Evolutionary conservation across 106 monocot genomes (phyloP).

Genomic region (Alisma plantagoaquatica): DNA sequence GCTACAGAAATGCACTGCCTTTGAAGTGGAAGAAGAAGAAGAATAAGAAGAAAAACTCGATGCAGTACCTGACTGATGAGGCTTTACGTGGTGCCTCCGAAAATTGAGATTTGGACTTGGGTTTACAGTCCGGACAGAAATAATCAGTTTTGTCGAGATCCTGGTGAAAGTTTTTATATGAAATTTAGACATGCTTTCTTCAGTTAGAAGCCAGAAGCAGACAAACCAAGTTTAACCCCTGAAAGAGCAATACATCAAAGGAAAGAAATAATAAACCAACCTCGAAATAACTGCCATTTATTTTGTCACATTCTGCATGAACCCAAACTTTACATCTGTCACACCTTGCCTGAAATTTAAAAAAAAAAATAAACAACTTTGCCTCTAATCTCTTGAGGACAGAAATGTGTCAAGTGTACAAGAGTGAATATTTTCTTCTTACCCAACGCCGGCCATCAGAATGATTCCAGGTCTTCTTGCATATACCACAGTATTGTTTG

Average conservation of each 20-base stretch:
- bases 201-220: too few relatives aligned
- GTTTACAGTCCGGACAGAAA: constrained; percentile 83
- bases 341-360: constrained; percentile 81
- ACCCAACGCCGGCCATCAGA: constrained; percentile 79
- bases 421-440: too few relatives aligned
- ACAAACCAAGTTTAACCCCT: too few relatives aligned
- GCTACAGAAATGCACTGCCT: too few relatives aligned
- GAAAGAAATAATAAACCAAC: constrained; percentile 16
- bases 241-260: background rate
- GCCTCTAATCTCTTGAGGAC: too few relatives aligned
- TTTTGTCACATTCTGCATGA: constrained; percentile 78
- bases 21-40: too few relatives aligned
- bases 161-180: constrained; percentile 20
- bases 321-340: constrained; percentile 92
- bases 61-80: too few relatives aligned
- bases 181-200: too few relatives aligned
- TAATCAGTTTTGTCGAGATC: constrained; percentile 57
- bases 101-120: constrained; percentile 35
- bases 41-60: background rate
- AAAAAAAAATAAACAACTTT: too few relatives aligned
- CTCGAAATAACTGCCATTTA: constrained; percentile 32
- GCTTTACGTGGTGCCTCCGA: too few relatives aligned
- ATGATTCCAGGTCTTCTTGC: constrained; percentile 92
- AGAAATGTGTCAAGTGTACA: too few relatives aligned
- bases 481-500: constrained; percentile 93